Base-by-base conservation (phyloP, 106 monocot species). In the Triglochin maritima region DNA sequence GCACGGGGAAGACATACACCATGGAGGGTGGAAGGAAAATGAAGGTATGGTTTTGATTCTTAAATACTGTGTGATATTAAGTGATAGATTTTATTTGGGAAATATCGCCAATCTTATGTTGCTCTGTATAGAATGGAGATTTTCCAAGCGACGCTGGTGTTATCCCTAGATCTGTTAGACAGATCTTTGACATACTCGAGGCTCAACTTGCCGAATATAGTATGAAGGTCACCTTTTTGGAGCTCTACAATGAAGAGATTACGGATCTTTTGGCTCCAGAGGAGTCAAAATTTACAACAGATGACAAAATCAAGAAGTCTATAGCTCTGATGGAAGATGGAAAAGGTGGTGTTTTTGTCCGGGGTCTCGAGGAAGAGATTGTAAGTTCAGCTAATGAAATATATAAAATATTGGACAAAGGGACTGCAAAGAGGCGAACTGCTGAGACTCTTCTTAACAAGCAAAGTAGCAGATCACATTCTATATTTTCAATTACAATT, bases 21-120 rank as follows among this genome's bases (percentile, higher is more conserved):
- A 95, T 95, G 95, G 95, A 95, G 78, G 95, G 95, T 72, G 94
- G 89, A 59, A 90, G 79, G 73, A 95, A 90, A 79, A 64, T 76
- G 49, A 90, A 80, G 87, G 95, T 95, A 68, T 54, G 13, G 9
- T 46, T 59, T 63, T 63, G 4, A 43, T 45, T 47, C 29, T 44
- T 29, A 29, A 29, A 29, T 29, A 29, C 29, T 29, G 29, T 29
- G 29, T 29, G 29, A 29, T 29, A 29, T 29, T 29, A 29, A 29
- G 29, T 29, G 29, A 29, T 29, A 29, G 29, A 29, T 29, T 29
- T 29, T 29, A 60, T 16, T 51, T 64, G 45, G 11, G 47, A 47
- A 51, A 60, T 13, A 49, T 47, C 62, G 17, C 47, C 60, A 50
- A 56, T n/a, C 55, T 65, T 7, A 8, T n/a, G 50, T 51, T 51